Percentiles rank a stretch among this genome's conserved stretches.
Evolutionary conservation across 805 yeast species (phyloP).

Genomic region (Teunomyces tritomae): DNA sequence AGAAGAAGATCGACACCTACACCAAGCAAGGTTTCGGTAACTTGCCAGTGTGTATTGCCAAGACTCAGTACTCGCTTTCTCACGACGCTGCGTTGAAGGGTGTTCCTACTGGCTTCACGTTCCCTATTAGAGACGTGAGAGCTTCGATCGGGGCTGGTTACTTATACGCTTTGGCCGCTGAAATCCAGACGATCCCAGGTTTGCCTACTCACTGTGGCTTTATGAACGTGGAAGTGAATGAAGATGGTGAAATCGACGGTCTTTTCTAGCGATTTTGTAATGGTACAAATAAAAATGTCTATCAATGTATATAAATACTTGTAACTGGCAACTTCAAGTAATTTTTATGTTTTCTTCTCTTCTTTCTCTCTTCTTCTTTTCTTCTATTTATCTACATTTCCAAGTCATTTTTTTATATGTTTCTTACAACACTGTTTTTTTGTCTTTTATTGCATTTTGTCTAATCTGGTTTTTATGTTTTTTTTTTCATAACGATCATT

Average conservation of each 20-base stretch:
- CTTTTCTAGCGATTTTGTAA: slow-evolving; percentile 47
- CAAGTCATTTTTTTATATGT: too few species aligned
- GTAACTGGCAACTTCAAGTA: background rate
- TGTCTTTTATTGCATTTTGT: too few species aligned
- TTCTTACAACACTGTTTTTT: too few species aligned
- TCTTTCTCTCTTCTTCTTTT: too few species aligned
- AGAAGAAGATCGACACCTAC: slow-evolving; percentile 63
- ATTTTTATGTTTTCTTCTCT: too few species aligned
- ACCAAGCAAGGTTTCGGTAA: slow-evolving; percentile 73
- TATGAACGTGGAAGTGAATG: slow-evolving; percentile 82
- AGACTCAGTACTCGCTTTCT: slow-evolving; percentile 80
- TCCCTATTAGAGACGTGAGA: slow-evolving; percentile 80
- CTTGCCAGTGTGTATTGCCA: slow-evolving; percentile 81
- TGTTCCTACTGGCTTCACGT: slow-evolving; percentile 74
- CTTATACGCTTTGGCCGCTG: slow-evolving; percentile 81
- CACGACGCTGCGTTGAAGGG: slow-evolving; percentile 83
- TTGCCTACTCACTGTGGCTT: slow-evolving; percentile 82
- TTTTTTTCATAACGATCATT: background rate
- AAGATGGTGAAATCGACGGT: slow-evolving; percentile 79
- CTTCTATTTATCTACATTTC: too few species aligned
- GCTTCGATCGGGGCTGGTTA: slow-evolving; percentile 83
- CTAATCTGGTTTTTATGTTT: too few species aligned
- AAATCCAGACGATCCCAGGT: slow-evolving; percentile 84
- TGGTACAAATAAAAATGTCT: too few species aligned
- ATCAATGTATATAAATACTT: too few species aligned